A percentile compares a stretch with the other conserved stretches of the same genome.
phyloP scores from a whole-genome alignment of 495 filamentous ascomycete genomes.

The Penicillium crystallinum region DNA sequence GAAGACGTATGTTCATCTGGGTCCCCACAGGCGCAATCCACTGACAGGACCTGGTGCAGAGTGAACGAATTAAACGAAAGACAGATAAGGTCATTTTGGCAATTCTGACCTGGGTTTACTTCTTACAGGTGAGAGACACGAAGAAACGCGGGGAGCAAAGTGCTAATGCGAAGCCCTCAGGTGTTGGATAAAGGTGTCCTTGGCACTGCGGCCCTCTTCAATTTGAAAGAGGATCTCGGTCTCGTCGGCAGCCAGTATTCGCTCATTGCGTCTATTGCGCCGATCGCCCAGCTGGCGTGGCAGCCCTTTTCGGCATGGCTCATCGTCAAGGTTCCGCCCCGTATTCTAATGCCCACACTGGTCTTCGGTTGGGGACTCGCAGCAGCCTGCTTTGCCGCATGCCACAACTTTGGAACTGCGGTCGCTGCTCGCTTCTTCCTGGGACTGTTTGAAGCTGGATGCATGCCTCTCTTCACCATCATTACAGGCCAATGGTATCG shows the following conservation, averaged over 20 bases:
- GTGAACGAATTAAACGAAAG: not conserved
- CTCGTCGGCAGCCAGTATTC: not conserved
- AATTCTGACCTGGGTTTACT: not conserved
- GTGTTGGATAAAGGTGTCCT: not conserved
- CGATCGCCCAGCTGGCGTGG: not conserved
- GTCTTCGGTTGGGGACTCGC: not conserved
- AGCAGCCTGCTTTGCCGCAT: not conserved
- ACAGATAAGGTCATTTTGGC: not conserved
- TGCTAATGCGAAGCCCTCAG: not conserved
- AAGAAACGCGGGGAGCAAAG: not conserved
- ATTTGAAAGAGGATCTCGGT: not conserved
- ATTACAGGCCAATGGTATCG: conserved; percentile 18
- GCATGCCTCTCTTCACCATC: conserved; percentile 28
- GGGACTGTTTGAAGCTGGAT: conserved; percentile 28
- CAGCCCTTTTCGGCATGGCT: not conserved
- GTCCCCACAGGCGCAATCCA: not conserved
- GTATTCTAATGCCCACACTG: not conserved
- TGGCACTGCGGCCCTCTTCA: not conserved
- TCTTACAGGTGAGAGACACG: not conserved
- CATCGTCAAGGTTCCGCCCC: not conserved
- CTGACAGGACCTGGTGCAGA: not conserved
- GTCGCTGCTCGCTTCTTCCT: conserved; percentile 29
- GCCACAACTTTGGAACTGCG: conserved; percentile 20
- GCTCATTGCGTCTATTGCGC: not conserved
- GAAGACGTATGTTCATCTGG: not conserved